Evolutionary conservation across 163 green algal genomes (phyloP).

Genomic region (Prototheca wickerhamii): DNA sequence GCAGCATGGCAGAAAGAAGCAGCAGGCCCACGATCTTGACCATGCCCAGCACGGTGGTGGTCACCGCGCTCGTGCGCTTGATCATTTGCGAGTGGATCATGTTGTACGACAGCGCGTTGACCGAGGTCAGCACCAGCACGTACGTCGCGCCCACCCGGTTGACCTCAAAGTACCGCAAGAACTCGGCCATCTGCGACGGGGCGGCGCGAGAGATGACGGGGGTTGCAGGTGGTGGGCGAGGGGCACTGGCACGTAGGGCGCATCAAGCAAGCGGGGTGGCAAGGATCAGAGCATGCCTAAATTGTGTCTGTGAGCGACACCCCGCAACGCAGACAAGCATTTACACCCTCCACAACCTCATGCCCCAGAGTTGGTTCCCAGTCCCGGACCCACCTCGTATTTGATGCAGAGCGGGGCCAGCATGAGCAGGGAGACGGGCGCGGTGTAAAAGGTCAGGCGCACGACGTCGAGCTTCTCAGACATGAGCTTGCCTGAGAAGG

Average conservation of each 20-base stretch:
- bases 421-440: slow-evolving; percentile 42
- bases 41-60: slow-evolving; percentile 64
- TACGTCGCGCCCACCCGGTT: slow-evolving; percentile 15
- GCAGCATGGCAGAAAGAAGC: slow-evolving; percentile 41
- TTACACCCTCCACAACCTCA: too few relatives aligned
- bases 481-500: slow-evolving; percentile 45
- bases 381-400: slow-evolving; percentile 13
- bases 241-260: too few relatives aligned
- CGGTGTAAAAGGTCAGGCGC: slow-evolving; percentile 71
- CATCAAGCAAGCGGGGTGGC: too few relatives aligned
- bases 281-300: too few relatives aligned
- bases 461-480: slow-evolving; percentile 65
- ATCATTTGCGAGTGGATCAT: slow-evolving; percentile 38
- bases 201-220: slow-evolving; percentile 10
- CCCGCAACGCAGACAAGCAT: too few relatives aligned
- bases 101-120: slow-evolving; percentile 32
- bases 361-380: too few relatives aligned
- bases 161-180: slow-evolving; percentile 12
- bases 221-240: too few relatives aligned
- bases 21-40: slow-evolving; percentile 62
- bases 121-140: slow-evolving; percentile 21
- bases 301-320: too few relatives aligned
- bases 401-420: slow-evolving; percentile 48
- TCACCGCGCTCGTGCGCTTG: slow-evolving; percentile 51
- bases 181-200: neutral